Evolutionary conservation across 2,329 filamentous ascomycete species (phyloP), one percentile per base, ranked within the genome.

Genomic region (Paraconiothyrium brasiliense): DNA sequence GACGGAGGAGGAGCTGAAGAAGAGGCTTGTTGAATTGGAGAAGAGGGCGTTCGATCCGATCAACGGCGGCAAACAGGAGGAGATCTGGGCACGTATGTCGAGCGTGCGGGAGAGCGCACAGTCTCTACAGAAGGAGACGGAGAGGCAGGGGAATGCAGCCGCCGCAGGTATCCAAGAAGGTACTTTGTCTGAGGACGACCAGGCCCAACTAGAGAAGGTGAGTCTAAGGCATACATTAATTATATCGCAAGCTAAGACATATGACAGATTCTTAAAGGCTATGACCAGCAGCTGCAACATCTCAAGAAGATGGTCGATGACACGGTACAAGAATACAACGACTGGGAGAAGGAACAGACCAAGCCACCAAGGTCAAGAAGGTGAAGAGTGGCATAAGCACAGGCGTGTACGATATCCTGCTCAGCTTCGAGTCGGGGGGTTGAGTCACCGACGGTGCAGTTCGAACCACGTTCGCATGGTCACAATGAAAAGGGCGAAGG

Each of bases 61-160:
- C 8, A 84, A 94, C 58, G 86, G 87, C 41, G 92, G 91, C 2
- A 84, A 91, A 67, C 90, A 92, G 74, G 92, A 95, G 78, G 92
- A 95, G 81, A 88, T 95, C 48, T 95, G 92, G 92, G 93, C 92
- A 66, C 84, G 92, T 49, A 86, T 95, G 80, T 90, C 93, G 52
- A 86, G 90, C 41, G 82, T 95, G 51, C 84, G 91, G 66, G 90
- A 91, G 63, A 88, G 92, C 67, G 90, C 91, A 24, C 87, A 90
- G 67, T 86, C 88, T 70, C 79, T 96, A 68, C 90, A 90, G 72
- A 87, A 87, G 69, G 92, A 95, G 81, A 84, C 92, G 60, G 91
- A 90, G 75, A 89, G 88, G 79, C 83, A 89, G 58, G 86, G 88
- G 46, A 80, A 78, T 64, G 72, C 77, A 49, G 71, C 80, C 5